Conservation (phyloP, 2,329 filamentous ascomycete species). For the Trichoderma atroviride region DNA sequence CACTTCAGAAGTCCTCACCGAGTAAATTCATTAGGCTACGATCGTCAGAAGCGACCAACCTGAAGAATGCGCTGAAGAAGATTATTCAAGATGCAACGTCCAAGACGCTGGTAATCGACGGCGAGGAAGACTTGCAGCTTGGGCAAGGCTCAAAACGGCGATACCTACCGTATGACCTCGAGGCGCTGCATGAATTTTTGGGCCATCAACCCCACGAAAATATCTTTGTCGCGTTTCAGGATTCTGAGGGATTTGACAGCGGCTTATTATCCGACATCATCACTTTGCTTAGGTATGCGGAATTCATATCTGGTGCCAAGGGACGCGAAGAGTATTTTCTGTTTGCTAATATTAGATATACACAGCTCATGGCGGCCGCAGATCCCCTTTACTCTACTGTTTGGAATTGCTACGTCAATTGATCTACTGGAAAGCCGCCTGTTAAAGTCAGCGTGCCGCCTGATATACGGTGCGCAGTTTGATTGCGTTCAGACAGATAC, state of each 20-base stretch:
- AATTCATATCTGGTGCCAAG: neutral
- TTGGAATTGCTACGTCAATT: constrained; percentile 80
- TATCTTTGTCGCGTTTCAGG: constrained; percentile 74
- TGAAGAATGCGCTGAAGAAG: constrained; percentile 73
- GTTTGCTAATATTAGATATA: constrained; percentile 36
- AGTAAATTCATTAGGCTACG: constrained; percentile 67
- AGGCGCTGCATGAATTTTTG: constrained; percentile 66
- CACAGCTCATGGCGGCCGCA: constrained; percentile 67
- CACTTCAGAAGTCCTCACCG: constrained; percentile 49
- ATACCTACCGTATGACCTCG: constrained; percentile 77
- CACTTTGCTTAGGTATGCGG: constrained; percentile 64
- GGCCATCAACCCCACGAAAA: constrained; percentile 56
- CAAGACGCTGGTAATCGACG: constrained; percentile 51
- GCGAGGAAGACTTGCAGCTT: constrained; percentile 58
- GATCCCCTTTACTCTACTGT: constrained; percentile 75
- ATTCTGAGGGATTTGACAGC: constrained; percentile 80
- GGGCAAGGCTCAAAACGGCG: constrained; percentile 57
- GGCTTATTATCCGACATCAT: constrained; percentile 72
- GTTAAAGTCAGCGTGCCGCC: constrained; percentile 67
- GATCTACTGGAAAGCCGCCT: constrained; percentile 77
- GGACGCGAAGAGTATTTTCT: neutral
- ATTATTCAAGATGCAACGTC: constrained; percentile 69
- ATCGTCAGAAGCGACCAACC: constrained; percentile 70
- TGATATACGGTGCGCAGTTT: constrained; percentile 71
- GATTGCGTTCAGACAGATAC: constrained; percentile 74